Conservation (phyloP, 2,329 filamentous ascomycete genomes). For the Epichloe baconii region DNA sequence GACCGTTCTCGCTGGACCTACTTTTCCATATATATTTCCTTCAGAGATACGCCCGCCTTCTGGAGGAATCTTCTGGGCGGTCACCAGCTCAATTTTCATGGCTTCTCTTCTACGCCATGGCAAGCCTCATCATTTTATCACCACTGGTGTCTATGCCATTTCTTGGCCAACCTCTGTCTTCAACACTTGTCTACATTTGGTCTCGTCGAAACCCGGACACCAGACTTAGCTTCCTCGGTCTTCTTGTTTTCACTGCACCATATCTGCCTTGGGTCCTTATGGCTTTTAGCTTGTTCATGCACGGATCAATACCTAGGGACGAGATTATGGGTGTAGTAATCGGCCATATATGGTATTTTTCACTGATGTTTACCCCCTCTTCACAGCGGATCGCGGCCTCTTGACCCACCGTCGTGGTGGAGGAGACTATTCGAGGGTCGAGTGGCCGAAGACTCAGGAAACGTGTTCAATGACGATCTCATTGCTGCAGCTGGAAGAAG, state of each 20-base stretch:
- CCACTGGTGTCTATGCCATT: constrained; percentile 87
- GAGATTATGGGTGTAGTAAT: constrained; percentile 93
- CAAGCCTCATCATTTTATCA: constrained; percentile 66
- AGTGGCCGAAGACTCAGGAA: constrained; percentile 32
- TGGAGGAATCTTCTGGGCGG: constrained; percentile 87
- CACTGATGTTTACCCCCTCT: constrained; percentile 91
- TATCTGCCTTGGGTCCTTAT: constrained; percentile 95
- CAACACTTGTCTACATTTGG: constrained; percentile 96
- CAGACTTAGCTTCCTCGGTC: constrained; percentile 72
- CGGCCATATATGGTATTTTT: constrained; percentile 98
- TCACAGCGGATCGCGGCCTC: constrained; percentile 68
- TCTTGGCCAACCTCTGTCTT: constrained; percentile 83
- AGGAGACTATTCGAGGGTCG: constrained; percentile 64
- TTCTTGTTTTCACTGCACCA: constrained; percentile 84
- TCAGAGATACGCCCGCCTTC: constrained; percentile 84
- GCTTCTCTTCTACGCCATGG: constrained; percentile 76
- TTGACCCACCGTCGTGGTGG: constrained; percentile 89
- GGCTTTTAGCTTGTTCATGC: constrained; percentile 81
- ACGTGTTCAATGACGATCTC: constrained; percentile 49
- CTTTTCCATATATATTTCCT: constrained; percentile 98
- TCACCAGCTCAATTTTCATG: constrained; percentile 91
- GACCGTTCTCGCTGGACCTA: constrained; percentile 83
- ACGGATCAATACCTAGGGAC: constrained; percentile 82
- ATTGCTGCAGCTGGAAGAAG: constrained; percentile 37
- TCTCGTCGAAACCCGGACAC: constrained; percentile 88